Percentiles rank a stretch among this genome's conserved stretches.
These are phyloP conservation scores for Capronia coronata DNA, from an alignment of 2,329 filamentous ascomycete genomes.

Conservation along the genomic window DNA sequence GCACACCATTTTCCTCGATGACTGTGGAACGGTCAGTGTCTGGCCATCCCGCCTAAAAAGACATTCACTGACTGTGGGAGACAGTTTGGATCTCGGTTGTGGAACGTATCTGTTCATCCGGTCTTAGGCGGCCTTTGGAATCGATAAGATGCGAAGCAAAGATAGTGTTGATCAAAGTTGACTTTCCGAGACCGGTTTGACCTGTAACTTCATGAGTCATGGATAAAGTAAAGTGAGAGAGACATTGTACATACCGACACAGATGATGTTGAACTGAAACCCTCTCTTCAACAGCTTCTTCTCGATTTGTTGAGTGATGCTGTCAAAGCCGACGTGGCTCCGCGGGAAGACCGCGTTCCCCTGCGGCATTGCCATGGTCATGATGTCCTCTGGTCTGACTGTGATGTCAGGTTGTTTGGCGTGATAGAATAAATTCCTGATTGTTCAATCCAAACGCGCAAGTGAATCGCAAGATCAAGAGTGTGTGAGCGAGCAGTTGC, in stretches of 20 bases:
- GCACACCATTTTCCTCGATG: constrained; percentile 98
- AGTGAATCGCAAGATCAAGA: neutral
- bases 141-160: constrained; percentile 99
- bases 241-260: constrained; percentile 69
- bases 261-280: constrained; percentile 99
- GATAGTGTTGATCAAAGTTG: constrained; percentile 99
- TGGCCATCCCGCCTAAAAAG: constrained; percentile 4
- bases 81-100: constrained; percentile 98
- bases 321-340: constrained; percentile 99
- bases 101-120: constrained; percentile 85
- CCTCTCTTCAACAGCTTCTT: constrained; percentile 98
- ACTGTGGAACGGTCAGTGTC: constrained; percentile 41
- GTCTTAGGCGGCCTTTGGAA: constrained; percentile 89
- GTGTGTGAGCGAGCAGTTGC: constrained; percentile 18
- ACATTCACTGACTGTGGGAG: constrained; percentile 62
- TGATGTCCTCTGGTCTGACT: constrained; percentile 9
- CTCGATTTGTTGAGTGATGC: constrained; percentile 99
- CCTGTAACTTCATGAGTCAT: constrained; percentile 49
- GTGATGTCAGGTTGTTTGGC: neutral
- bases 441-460: neutral
- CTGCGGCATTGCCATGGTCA: constrained; percentile 32
- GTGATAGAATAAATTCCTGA: neutral
- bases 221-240: neutral
- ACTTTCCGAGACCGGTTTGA: constrained; percentile 97
- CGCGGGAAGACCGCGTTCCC: constrained; percentile 66